These are phyloP conservation scores for Panus rudis DNA, from an alignment of 768 basidiomycete genomes.

Conservation along the genomic window DNA sequence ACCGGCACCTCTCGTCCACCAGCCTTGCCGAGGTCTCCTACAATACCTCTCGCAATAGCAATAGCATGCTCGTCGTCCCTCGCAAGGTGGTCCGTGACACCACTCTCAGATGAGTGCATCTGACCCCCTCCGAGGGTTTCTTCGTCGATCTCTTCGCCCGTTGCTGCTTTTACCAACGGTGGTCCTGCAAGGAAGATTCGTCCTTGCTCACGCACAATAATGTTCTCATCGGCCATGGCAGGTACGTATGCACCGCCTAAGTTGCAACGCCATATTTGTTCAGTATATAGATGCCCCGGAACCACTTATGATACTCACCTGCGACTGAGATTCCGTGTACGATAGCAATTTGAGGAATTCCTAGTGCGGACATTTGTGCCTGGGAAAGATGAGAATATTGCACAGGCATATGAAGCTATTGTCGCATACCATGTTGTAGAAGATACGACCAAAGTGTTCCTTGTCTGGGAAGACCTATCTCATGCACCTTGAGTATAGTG, in stretches of 20 bases:
- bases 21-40: constrained; percentile 70
- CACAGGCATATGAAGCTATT: constrained; percentile 8
- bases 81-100: constrained; percentile 86
- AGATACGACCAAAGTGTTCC: constrained; percentile 93
- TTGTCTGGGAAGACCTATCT: constrained; percentile 81
- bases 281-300: constrained; percentile 8
- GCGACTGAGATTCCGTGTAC: constrained; percentile 95
- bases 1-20: constrained; percentile 45
- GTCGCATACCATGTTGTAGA: constrained; percentile 83
- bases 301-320: constrained; percentile 33
- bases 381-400: constrained; percentile 20
- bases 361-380: constrained; percentile 90
- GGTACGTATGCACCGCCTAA: constrained; percentile 88
- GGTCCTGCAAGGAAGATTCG: constrained; percentile 93
- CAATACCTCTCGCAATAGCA: constrained; percentile 65
- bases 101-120: constrained; percentile 90
- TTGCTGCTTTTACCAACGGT: constrained; percentile 90
- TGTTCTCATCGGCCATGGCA: constrained; percentile 93
- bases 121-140: constrained; percentile 85
- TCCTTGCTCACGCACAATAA: constrained; percentile 87
- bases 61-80: constrained; percentile 82
- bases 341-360: constrained; percentile 86
- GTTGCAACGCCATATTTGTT: neutral
- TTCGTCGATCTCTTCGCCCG: constrained; percentile 88
- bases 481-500: neutral